Conservation (phyloP, 148 eudicot genomes). For the Amaranthus hypochondriacus region DNA sequence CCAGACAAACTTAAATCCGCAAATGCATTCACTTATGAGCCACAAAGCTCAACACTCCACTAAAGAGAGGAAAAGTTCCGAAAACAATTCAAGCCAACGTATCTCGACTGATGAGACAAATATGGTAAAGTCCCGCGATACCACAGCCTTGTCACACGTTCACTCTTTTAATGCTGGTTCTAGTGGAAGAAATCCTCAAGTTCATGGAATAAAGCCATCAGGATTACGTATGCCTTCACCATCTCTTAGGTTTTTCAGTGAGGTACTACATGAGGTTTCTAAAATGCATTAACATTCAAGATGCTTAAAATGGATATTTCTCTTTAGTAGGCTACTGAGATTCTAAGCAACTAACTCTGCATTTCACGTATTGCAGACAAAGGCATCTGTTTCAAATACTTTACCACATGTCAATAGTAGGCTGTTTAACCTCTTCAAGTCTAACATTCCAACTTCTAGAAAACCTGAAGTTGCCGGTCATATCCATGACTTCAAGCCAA, state of each 20-base stretch:
- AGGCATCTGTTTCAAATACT: constrained; percentile 27
- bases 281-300: background rate
- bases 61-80: constrained; percentile 26
- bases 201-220: constrained; percentile 56
- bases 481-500: constrained; percentile 27
- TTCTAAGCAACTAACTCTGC: constrained; percentile 12
- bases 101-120: constrained; percentile 21
- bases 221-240: constrained; percentile 96
- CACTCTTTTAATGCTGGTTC: constrained; percentile 17
- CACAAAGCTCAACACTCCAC: constrained; percentile 20
- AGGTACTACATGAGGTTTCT: constrained; percentile 44
- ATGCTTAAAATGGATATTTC: background rate
- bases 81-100: constrained; percentile 27
- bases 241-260: constrained; percentile 75
- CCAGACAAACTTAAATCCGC: constrained; percentile 33
- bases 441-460: constrained; percentile 25
- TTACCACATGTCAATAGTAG: constrained; percentile 22
- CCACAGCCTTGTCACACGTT: constrained; percentile 23
- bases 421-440: constrained; percentile 25
- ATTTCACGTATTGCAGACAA: constrained; percentile 24
- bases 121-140: constrained; percentile 26
- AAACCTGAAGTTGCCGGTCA: constrained; percentile 21
- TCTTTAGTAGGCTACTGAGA: constrained; percentile 11
- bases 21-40: constrained; percentile 23
- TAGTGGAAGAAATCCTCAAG: constrained; percentile 22